Percentiles rank a stretch among this genome's conserved stretches.
Evolutionary conservation across 306 rosid genomes (phyloP).

Genomic region (Dalbergia oliveri): DNA sequence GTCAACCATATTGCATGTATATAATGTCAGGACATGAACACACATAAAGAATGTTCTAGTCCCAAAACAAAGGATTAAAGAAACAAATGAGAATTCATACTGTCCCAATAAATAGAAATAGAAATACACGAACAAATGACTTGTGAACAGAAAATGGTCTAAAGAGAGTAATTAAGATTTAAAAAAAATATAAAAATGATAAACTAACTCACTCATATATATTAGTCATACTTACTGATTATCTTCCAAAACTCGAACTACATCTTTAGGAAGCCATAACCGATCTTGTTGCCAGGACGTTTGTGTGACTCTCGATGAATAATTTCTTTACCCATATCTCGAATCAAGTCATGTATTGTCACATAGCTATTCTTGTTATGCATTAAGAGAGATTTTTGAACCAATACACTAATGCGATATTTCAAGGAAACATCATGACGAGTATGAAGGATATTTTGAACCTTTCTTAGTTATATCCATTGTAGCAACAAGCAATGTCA

Average conservation of each 20-base stretch:
- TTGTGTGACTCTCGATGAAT: background rate
- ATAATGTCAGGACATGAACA: background rate
- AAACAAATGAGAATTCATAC: too few relatives aligned
- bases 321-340: too few relatives aligned
- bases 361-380: too few relatives aligned
- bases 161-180: background rate
- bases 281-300: constrained; percentile 30
- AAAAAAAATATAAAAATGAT: background rate
- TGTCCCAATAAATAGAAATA: too few relatives aligned
- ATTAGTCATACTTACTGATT: constrained; percentile 14
- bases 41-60: background rate
- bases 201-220: background rate
- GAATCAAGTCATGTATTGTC: too few relatives aligned
- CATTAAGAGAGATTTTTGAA: constrained; percentile 4
- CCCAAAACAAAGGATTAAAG: too few relatives aligned
- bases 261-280: constrained; percentile 33
- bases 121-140: too few relatives aligned
- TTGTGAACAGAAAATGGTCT: background rate
- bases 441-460: background rate
- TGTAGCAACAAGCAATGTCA: constrained; percentile 38
- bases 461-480: background rate
- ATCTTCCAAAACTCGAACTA: constrained; percentile 18
- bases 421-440: background rate
- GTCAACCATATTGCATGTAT: background rate
- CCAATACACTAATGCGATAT: background rate